Percentiles rank a stretch among this genome's conserved stretches.
phyloP scores from a whole-genome alignment of 2,329 filamentous ascomycete genomes.

The Acephala macrosclerotiorum region DNA sequence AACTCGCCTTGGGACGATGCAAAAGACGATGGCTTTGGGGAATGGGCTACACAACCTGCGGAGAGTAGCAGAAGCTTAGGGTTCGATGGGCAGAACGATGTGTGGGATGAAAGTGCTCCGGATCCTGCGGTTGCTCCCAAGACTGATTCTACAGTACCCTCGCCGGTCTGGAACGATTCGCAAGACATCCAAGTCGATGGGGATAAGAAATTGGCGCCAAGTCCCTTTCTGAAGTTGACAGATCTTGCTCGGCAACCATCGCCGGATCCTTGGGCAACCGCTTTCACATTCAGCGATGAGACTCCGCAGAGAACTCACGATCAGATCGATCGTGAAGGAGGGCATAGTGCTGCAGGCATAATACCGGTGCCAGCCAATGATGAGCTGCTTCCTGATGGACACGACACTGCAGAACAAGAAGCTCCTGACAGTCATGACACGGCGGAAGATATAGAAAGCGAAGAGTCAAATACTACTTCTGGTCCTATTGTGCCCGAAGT shows the following conservation, averaged over 20 bases:
- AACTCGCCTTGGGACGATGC: constrained; percentile 39
- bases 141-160: constrained; percentile 18
- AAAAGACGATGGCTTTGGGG: constrained; percentile 38
- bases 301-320: background rate
- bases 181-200: constrained; percentile 7
- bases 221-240: constrained; percentile 24
- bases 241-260: constrained; percentile 34
- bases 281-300: constrained; percentile 6
- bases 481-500: background rate
- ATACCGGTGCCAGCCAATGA: background rate
- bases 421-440: background rate
- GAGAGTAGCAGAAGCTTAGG: constrained; percentile 20
- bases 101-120: constrained; percentile 21
- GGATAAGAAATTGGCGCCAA: constrained; percentile 25
- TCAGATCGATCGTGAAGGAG: no score
- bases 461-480: background rate
- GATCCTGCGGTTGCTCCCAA: constrained; percentile 16
- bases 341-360: background rate
- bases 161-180: constrained; percentile 26
- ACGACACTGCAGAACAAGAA: background rate
- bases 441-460: background rate
- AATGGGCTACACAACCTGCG: constrained; percentile 36
- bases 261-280: constrained; percentile 41
- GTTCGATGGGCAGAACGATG: constrained; percentile 31
- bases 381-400: background rate